Evolutionary conservation across 73 alveolate genomes (phyloP).

Genomic region (Diophrys appendiculata): DNA sequence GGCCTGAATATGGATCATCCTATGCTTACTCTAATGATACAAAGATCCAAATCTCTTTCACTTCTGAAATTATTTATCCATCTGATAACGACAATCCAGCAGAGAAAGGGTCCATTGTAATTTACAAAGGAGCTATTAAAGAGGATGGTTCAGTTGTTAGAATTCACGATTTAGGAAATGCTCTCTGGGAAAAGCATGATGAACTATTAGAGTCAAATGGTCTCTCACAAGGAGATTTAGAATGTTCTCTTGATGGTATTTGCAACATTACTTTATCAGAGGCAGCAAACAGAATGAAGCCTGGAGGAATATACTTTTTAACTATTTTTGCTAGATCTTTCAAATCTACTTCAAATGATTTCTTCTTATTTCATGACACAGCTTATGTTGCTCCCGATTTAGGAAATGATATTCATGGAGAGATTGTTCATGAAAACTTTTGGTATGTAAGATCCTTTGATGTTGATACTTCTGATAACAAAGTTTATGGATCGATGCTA

Average conservation of each 20-base stretch:
- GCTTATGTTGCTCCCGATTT: no score
- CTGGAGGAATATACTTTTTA: conserved; percentile 44
- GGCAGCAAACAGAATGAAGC: conserved; percentile 36
- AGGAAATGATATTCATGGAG: no score
- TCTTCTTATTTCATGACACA: not conserved
- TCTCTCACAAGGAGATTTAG: conserved; percentile 41
- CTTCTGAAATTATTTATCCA: conserved; percentile 38
- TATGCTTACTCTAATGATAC: conserved; percentile 26
- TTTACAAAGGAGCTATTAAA: conserved; percentile 51
- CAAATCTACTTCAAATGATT: not conserved
- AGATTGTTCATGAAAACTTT: conserved; percentile 29
- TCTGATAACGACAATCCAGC: conserved; percentile 17
- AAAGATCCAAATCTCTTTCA: conserved; percentile 23
- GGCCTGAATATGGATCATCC: conserved; percentile 49
- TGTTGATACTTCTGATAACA: conserved; percentile 7
- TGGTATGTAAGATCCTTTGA: conserved; percentile 42
- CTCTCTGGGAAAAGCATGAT: not conserved
- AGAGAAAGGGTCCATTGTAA: conserved; percentile 19
- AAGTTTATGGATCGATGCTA: conserved; percentile 29
- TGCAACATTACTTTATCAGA: conserved; percentile 43
- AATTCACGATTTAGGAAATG: not conserved
- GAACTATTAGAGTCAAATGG: conserved; percentile 9
- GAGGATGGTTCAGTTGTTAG: conserved; percentile 33
- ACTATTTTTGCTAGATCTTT: conserved; percentile 43
- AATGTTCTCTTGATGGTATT: conserved; percentile 31